A percentile compares a stretch with the other conserved stretches of the same genome.
Conservation (phyloP, 2,329 filamentous ascomycete species). For the Immersiporthe knoxdaviesiana region DNA sequence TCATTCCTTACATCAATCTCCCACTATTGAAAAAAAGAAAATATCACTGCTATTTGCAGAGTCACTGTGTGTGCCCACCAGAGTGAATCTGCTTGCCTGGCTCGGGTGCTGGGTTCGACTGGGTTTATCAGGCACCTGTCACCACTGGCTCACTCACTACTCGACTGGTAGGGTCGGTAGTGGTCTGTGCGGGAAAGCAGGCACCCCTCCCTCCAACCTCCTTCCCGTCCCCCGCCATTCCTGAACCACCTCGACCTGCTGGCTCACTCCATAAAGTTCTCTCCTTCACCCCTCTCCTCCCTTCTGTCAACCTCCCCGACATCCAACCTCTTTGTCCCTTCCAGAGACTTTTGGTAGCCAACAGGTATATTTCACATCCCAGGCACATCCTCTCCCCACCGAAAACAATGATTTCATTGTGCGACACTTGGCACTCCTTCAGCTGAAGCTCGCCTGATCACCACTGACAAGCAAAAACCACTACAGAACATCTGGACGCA, state of each 20-base stretch:
- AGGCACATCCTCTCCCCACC: neutral
- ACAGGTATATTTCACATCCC: conserved; percentile 2
- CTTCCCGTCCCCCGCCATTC: neutral
- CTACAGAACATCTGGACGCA: conserved; percentile 19
- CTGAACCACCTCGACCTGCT: neutral
- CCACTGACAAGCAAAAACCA: neutral
- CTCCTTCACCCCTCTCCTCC: neutral
- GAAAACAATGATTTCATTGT: too few species aligned
- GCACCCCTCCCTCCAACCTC: neutral
- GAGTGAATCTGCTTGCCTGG: neutral
- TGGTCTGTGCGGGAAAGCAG: neutral
- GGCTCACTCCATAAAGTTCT: neutral
- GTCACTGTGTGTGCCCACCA: neutral
- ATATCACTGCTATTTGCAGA: neutral
- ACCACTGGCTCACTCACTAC: neutral
- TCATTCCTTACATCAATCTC: neutral
- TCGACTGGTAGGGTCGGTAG: neutral
- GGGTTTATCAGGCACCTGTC: neutral
- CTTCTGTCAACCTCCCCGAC: neutral
- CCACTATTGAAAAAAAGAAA: neutral
- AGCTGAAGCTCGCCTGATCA: neutral
- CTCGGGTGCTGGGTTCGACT: too few species aligned
- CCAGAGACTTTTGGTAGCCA: neutral
- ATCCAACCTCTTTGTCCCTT: neutral
- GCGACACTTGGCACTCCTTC: neutral